Conservation (phyloP, 371 early-diverging fungal species). For the Funneliformis caledonium region DNA sequence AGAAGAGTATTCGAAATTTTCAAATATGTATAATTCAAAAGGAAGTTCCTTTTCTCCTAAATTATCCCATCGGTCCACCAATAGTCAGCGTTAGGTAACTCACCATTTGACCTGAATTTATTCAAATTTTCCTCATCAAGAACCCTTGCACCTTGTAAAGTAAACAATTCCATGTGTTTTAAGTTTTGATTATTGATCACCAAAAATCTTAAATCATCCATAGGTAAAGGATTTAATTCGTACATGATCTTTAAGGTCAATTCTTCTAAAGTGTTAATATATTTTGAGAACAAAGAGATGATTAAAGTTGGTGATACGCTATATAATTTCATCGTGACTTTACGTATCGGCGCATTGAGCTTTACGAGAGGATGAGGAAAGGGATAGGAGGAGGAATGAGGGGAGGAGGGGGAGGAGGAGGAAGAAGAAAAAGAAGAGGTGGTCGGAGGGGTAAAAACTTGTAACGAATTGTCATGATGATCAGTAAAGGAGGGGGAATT, state of each 20-base stretch:
- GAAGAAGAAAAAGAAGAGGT: neutral
- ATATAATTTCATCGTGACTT: neutral
- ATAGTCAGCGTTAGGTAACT: slow-evolving; percentile 4
- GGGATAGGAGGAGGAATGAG: neutral
- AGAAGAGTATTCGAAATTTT: too few species aligned
- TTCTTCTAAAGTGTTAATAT: slow-evolving; percentile 13
- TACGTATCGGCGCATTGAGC: neutral
- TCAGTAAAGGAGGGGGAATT: neutral
- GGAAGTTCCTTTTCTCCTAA: neutral
- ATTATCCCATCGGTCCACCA: neutral
- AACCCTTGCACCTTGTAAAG: slow-evolving; percentile 2
- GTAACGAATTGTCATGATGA: neutral
- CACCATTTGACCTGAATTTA: neutral
- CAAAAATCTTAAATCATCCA: neutral
- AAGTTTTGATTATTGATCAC: slow-evolving; percentile 1
- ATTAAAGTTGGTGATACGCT: neutral
- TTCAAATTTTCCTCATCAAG: neutral
- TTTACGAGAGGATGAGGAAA: neutral
- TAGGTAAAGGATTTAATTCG: neutral
- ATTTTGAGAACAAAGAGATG: neutral
- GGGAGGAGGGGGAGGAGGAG: neutral
- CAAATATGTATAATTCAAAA: too few species aligned
- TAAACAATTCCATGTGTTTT: neutral
- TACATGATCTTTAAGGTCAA: neutral
- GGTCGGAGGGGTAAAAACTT: neutral